phyloP scores from a whole-genome alignment of 1,284 basidiomycete genomes.

The Trametes pubescens region DNA sequence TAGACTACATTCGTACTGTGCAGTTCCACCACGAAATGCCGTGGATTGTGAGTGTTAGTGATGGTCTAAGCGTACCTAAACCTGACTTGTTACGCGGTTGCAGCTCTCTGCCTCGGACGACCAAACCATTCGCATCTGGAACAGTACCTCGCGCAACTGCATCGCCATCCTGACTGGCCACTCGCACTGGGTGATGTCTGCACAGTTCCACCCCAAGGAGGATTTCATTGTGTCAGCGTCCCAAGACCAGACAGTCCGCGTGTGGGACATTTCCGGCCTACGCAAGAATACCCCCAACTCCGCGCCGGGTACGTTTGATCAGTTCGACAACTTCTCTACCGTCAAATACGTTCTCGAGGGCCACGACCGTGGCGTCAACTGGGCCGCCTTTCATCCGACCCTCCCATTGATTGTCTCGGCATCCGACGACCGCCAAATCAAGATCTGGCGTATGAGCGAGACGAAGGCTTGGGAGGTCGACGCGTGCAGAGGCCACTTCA shows the following conservation, averaged over 20 bases:
- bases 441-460: conserved; percentile 99
- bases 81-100: conserved; percentile 7
- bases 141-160: conserved; percentile 98
- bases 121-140: conserved; percentile 99
- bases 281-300: conserved; percentile 83
- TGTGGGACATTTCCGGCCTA: conserved; percentile 99
- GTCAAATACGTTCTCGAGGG: conserved; percentile 99
- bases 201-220: conserved; percentile 98
- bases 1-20: conserved; percentile 98
- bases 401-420: conserved; percentile 97
- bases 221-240: conserved; percentile 98
- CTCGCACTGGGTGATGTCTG: conserved; percentile 99
- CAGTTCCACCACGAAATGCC: conserved; percentile 99
- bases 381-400: conserved; percentile 92
- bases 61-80: no score
- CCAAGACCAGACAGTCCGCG: conserved; percentile 99
- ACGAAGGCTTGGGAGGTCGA: conserved; percentile 99
- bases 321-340: conserved; percentile 86
- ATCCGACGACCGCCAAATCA: conserved; percentile 97
- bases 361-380: conserved; percentile 98
- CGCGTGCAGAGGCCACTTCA: conserved; percentile 99
- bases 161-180: conserved; percentile 98
- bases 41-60: conserved; percentile 96
- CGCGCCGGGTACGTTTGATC: conserved; percentile 78
- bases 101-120: conserved; percentile 97